These are phyloP conservation scores for Lathyrus tuberosus DNA, from an alignment of 306 rosid species.

Conservation along the genomic window DNA sequence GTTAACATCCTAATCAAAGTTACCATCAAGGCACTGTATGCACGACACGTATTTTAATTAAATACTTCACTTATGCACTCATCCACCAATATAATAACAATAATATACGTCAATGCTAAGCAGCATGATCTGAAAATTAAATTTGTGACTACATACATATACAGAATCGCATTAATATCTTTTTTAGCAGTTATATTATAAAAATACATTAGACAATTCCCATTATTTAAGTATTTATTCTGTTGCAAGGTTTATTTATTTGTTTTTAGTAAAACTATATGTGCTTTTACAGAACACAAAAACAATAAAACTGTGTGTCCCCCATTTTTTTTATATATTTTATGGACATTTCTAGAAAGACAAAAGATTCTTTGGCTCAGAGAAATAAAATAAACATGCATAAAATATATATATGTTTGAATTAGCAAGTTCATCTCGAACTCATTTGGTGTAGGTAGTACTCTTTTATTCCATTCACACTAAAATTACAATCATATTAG, in stretches of 20 bases:
- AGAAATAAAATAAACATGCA: not conserved
- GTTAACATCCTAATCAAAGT: not conserved
- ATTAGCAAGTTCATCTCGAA: not conserved
- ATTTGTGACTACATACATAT: not conserved
- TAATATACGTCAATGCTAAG: not conserved
- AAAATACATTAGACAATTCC: not conserved
- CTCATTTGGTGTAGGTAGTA: not conserved
- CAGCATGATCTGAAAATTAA: constrained; percentile 28
- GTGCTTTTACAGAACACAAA: too few species aligned
- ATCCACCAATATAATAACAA: not conserved
- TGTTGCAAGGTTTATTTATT: too few species aligned
- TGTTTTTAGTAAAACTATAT: not conserved
- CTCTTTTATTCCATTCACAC: constrained; percentile 25
- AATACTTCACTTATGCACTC: not conserved
- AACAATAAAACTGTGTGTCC: too few species aligned
- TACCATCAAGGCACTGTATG: constrained; percentile 3
- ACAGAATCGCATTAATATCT: not conserved
- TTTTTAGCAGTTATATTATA: not conserved
- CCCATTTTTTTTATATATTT: not conserved
- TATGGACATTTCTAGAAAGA: not conserved
- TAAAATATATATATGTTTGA: not conserved
- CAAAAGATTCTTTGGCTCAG: not conserved
- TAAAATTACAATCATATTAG: constrained; percentile 8
- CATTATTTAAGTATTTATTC: too few species aligned
- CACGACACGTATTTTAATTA: not conserved